Percentiles rank a stretch among this genome's conserved stretches.
phyloP scores from a whole-genome alignment of 192 early-diverging fungal species.

The Piromyces finnis region DNA sequence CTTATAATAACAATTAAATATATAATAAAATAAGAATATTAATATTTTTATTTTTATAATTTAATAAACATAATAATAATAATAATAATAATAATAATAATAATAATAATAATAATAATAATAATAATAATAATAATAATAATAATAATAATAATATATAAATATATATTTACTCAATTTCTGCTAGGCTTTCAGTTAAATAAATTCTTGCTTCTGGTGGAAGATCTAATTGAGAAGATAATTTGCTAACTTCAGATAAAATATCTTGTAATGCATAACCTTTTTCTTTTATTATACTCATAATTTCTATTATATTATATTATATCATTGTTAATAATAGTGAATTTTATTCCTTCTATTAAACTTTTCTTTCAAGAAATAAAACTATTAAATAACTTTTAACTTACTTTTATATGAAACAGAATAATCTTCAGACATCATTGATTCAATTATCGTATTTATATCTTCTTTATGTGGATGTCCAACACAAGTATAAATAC shows the following conservation, averaged over 20 bases:
- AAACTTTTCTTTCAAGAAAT: too few species aligned
- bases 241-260: slow-evolving; percentile 54
- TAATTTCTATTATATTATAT: slow-evolving; percentile 33
- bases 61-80: background rate
- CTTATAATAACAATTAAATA: slow-evolving; percentile 11
- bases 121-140: background rate
- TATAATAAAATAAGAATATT: background rate
- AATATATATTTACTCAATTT: slow-evolving; percentile 55
- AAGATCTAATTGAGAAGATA: slow-evolving; percentile 49
- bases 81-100: background rate
- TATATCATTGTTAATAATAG: too few species aligned
- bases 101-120: background rate
- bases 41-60: background rate
- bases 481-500: slow-evolving; percentile 83
- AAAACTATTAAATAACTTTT: too few species aligned
- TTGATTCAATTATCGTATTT: slow-evolving; percentile 48
- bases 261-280: slow-evolving; percentile 87
- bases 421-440: slow-evolving; percentile 75
- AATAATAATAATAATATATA: background rate
- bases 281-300: slow-evolving; percentile 54
- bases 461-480: slow-evolving; percentile 79
- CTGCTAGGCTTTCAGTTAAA: slow-evolving; percentile 63
- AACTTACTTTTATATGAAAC: slow-evolving; percentile 43
- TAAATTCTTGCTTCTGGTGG: slow-evolving; percentile 43
- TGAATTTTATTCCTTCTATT: too few species aligned